These are phyloP conservation scores for Alternaria postmessia DNA, from an alignment of 2,329 filamentous ascomycete genomes.

Conservation along the genomic window DNA sequence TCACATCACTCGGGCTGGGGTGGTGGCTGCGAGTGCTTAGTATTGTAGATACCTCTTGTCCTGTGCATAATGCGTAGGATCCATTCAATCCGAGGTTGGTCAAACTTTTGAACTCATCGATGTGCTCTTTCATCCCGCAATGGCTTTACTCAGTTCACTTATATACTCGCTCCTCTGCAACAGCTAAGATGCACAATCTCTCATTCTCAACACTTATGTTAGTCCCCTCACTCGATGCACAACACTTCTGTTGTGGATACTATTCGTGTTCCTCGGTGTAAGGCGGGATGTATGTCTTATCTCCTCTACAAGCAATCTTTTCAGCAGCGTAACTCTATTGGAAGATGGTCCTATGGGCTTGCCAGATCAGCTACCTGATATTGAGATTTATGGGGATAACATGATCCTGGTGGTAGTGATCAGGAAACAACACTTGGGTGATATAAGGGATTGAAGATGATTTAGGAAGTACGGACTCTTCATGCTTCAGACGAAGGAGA, in stretches of 20 bases:
- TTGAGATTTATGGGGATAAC: not conserved
- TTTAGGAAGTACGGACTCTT: not conserved
- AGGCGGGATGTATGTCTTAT: not conserved
- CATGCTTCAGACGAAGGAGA: not conserved
- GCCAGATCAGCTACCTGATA: not conserved
- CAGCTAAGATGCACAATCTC: not conserved
- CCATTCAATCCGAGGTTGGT: not conserved
- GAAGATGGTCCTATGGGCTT: not conserved
- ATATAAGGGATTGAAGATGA: not conserved
- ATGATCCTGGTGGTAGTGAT: too few relatives aligned
- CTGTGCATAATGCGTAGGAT: not conserved
- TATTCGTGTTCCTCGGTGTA: not conserved
- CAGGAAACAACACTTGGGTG: not conserved
- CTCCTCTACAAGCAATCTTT: not conserved
- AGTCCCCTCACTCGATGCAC: not conserved
- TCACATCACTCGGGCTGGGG: conserved; percentile 2
- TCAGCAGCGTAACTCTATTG: not conserved
- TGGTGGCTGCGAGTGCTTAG: conserved; percentile 18
- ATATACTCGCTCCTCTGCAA: not conserved
- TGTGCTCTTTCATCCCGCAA: not conserved
- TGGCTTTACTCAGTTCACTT: not conserved
- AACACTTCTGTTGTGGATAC: not conserved
- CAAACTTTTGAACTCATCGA: not conserved
- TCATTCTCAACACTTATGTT: not conserved
- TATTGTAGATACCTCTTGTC: not conserved